phyloP scores from a whole-genome alignment of 2,329 filamentous ascomycete species.

The Rutstroemia sp. region DNA sequence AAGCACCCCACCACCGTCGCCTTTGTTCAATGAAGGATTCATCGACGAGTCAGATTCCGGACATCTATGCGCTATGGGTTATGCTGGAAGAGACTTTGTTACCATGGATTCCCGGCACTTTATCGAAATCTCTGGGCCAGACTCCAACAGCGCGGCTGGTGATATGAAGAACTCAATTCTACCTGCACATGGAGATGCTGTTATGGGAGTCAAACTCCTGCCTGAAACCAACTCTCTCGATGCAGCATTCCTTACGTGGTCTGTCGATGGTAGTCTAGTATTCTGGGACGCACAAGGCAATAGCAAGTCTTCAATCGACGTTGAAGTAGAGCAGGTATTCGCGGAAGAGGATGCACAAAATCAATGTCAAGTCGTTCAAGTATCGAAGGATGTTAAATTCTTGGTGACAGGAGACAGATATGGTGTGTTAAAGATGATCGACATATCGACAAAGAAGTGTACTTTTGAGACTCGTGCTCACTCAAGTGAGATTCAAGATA shows the following conservation, averaged over 20 bases:
- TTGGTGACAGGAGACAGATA: conserved; percentile 81
- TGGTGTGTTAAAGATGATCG: conserved; percentile 69
- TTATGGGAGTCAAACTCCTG: conserved; percentile 68
- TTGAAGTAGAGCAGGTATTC: conserved; percentile 60
- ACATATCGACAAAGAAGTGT: conserved; percentile 51
- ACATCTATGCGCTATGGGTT: conserved; percentile 58
- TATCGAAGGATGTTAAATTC: conserved; percentile 53
- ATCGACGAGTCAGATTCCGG: conserved; percentile 26
- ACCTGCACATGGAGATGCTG: conserved; percentile 54
- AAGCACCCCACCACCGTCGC: conserved; percentile 28
- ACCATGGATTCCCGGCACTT: conserved; percentile 69
- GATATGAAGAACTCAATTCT: conserved; percentile 42
- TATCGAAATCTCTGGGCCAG: conserved; percentile 51
- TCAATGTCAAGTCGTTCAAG: conserved; percentile 51
- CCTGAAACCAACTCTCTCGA: conserved; percentile 49
- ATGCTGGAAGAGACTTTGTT: conserved; percentile 58
- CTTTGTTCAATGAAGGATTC: conserved; percentile 16
- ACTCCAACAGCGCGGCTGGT: conserved; percentile 29
- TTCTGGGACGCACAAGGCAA: conserved; percentile 76
- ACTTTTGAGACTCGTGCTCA: conserved; percentile 77
- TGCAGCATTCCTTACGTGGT: conserved; percentile 85
- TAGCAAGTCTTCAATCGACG: conserved; percentile 54
- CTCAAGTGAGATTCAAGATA: conserved; percentile 73
- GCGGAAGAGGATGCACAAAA: conserved; percentile 46
- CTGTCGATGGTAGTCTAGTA: conserved; percentile 68